Conservation (phyloP, 345 rosid species). For the Melaleuca quinquenervia region DNA sequence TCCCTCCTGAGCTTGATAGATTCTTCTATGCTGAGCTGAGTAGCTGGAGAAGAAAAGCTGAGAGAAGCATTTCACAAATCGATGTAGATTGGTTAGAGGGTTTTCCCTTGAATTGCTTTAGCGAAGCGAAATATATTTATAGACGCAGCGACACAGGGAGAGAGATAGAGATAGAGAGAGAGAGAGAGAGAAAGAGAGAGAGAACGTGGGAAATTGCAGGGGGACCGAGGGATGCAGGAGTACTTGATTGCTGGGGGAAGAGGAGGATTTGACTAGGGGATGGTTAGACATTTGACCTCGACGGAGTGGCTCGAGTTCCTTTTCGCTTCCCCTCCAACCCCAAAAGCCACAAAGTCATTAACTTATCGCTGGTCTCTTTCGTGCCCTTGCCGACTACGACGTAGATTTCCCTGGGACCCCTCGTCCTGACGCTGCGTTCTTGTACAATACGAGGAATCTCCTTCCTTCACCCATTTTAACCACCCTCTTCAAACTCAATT, state of each 20-base stretch:
- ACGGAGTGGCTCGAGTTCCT: neutral
- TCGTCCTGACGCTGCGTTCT: neutral
- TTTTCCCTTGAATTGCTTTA: neutral
- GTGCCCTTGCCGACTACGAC: neutral
- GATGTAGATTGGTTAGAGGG: neutral
- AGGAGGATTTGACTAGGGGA: neutral
- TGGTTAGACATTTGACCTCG: neutral
- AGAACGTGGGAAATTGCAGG: neutral
- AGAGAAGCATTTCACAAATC: neutral
- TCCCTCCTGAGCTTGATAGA: slow-evolving; percentile 42
- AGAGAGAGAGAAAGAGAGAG: neutral
- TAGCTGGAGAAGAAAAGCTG: neutral
- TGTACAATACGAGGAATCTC: neutral
- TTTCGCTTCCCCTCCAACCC: neutral
- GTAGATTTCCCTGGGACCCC: neutral
- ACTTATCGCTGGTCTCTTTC: neutral
- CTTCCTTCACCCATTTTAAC: neutral
- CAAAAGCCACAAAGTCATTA: neutral
- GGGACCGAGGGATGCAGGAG: neutral
- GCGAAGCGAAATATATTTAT: neutral
- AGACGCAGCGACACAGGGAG: neutral
- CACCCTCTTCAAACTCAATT: neutral
- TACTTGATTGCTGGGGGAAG: neutral
- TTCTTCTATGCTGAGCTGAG: slow-evolving; percentile 1
- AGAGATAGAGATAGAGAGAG: neutral